Evolutionary conservation across 164 flowering plant genomes (phyloP).

Genomic region (Berberis thunbergii): DNA sequence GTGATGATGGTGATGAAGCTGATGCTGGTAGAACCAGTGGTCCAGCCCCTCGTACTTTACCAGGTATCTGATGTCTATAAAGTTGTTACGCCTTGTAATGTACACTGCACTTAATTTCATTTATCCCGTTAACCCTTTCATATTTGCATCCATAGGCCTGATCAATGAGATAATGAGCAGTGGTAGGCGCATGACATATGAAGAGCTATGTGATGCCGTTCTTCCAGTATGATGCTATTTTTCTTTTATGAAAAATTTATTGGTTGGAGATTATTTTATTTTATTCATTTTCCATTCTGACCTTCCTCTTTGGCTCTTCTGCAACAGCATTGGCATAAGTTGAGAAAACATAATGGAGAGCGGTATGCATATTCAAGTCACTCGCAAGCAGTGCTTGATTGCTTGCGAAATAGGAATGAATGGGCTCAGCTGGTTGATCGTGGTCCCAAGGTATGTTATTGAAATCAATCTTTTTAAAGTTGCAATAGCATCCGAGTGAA

Average conservation of each 20-base stretch:
- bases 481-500: no score
- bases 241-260: not conserved
- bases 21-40: constrained; percentile 31
- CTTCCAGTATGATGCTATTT: constrained; percentile 48
- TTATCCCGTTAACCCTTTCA: no score
- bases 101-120: no score
- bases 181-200: constrained; percentile 78
- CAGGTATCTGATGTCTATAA: constrained; percentile 36
- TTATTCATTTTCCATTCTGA: not conserved
- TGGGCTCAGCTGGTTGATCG: constrained; percentile 94
- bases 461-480: no score
- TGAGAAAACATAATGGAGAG: constrained; percentile 96
- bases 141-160: constrained; percentile 38
- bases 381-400: constrained; percentile 97
- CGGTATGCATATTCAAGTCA: constrained; percentile 93
- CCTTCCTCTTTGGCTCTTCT: not conserved
- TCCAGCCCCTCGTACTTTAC: constrained; percentile 63
- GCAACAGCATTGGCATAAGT: constrained; percentile 78
- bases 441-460: constrained; percentile 74
- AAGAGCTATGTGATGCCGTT: constrained; percentile 88
- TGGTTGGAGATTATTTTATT: constrained; percentile 1
- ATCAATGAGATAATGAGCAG: constrained; percentile 85
- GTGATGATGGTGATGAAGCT: constrained; percentile 63
- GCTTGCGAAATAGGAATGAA: constrained; percentile 81
- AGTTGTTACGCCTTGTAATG: no score